Conservation (phyloP, 2,329 filamentous ascomycete species). For the Neofusicoccum sp. region DNA sequence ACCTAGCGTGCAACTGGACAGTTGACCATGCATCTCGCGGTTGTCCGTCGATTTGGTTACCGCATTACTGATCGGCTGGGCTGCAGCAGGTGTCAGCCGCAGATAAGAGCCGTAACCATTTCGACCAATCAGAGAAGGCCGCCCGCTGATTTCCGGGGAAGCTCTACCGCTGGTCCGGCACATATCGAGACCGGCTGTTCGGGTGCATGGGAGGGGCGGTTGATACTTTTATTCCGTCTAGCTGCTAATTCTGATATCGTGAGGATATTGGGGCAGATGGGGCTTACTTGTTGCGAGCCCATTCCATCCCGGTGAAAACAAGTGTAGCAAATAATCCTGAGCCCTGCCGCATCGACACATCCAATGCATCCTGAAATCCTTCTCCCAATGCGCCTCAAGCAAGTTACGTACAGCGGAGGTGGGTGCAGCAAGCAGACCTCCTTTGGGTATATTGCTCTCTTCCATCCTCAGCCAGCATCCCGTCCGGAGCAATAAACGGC, state of each 20-base stretch:
- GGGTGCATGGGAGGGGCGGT: neutral
- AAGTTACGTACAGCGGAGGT: slow-evolving; percentile 1
- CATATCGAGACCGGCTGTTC: neutral
- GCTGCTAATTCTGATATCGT: neutral
- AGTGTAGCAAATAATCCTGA: neutral
- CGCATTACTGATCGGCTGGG: neutral
- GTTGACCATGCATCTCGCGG: neutral
- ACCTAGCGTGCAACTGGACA: no score
- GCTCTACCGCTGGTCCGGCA: neutral
- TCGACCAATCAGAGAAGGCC: neutral
- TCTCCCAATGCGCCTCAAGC: slow-evolving; percentile 4
- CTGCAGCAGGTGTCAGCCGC: neutral
- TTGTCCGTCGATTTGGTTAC: neutral
- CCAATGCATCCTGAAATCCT: neutral
- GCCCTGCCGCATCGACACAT: neutral
- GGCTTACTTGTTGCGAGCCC: neutral
- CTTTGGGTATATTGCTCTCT: neutral
- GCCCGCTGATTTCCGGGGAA: slow-evolving; percentile 5
- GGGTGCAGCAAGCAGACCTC: neutral
- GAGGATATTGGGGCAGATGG: neutral
- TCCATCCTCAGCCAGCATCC: neutral
- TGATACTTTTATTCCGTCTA: neutral
- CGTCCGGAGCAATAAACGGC: neutral
- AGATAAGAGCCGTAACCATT: slow-evolving; percentile 8
- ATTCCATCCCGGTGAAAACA: neutral